Base-by-base conservation (phyloP, 768 basidiomycete species). In the Obba rivulosa region DNA sequence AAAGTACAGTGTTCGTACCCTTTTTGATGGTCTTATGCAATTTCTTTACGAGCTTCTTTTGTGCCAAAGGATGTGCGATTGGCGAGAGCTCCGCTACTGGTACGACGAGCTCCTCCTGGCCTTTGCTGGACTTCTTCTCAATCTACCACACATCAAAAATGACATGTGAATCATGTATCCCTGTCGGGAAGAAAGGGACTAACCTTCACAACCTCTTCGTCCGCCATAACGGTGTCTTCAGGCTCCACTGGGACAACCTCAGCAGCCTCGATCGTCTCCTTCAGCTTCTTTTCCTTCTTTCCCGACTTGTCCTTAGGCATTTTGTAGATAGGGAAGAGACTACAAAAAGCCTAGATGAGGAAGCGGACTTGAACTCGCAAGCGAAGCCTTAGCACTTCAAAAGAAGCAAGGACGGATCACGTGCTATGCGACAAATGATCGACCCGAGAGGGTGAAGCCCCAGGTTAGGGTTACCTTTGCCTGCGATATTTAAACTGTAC, bases 11-110 rank as follows among this genome's bases (percentile, higher is more conserved):
- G 9, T 21, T 28, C 49, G 50, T 36, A 85, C 92, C 92, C 70
- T 87, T 91, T 74, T 93, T 96, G 56, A 97, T 87, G 7, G 87
- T 86, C 68, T 93, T 94, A 74, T 97, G 86, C 28, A 98, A 70
- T 68, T 93, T 97, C 70, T 96, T 98, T 36, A 86, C 69, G 23
- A 97, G 77, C 70, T 98, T 99, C 73, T 85, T 90, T 66, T 85
- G 83, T 18, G 96, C 96, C 34, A 99, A 73, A 7, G 96, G 96
- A 55, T 84, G 83, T 5, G 96, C 96, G 46, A 99, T 80, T n/a
- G 94, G 92, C 4, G 92, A 91, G 31, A 98, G 77, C 55, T 93
- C 90, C 56, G 88, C 90, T 1, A 84, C 52, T 2, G 85, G 76
- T 36, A 92, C 80, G 16, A 73, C 65, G 46, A 86, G 70, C 49